Evolutionary conservation across 2,329 filamentous ascomycete genomes (phyloP).

Genomic region (Stemphylium vesicarium): DNA sequence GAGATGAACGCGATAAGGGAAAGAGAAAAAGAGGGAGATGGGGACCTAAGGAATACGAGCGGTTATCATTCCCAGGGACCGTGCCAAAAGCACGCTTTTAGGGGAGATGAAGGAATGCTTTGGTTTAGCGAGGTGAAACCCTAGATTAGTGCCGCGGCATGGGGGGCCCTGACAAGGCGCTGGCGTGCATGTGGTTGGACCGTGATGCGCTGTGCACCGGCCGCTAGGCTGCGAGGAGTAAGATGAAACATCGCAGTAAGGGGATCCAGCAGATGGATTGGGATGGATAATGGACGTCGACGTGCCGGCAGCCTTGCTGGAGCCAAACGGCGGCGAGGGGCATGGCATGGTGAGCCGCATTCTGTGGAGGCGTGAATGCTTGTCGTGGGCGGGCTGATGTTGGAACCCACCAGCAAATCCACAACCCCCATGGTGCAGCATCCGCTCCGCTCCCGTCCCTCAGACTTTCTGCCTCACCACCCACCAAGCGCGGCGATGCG

Average conservation of each 20-base stretch:
- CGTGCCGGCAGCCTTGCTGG: slow-evolving; percentile 10
- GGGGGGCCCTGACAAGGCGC: slow-evolving; percentile 13
- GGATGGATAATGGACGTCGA: slow-evolving; percentile 6
- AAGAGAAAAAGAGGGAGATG: slow-evolving; percentile 26
- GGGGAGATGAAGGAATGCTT: slow-evolving; percentile 49
- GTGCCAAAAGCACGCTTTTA: slow-evolving; percentile 29
- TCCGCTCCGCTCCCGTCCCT: neutral
- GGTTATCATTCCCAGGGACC: slow-evolving; percentile 36
- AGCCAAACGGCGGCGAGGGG: neutral
- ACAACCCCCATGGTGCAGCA: too few relatives aligned
- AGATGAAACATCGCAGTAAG: slow-evolving; percentile 44
- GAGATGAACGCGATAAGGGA: slow-evolving; percentile 32
- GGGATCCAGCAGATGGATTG: slow-evolving; percentile 18
- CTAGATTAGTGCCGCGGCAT: slow-evolving; percentile 29
- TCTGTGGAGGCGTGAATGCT: slow-evolving; percentile 1
- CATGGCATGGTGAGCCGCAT: neutral
- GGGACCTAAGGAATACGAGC: slow-evolving; percentile 22
- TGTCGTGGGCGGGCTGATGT: too few relatives aligned
- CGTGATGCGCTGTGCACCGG: slow-evolving; percentile 19
- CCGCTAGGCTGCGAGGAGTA: slow-evolving; percentile 33
- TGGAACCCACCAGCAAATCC: too few relatives aligned
- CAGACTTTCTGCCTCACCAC: neutral
- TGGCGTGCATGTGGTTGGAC: slow-evolving; percentile 27
- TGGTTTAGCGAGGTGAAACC: slow-evolving; percentile 46
- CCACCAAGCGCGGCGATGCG: neutral